Evolutionary conservation across 495 filamentous ascomycete genomes (phyloP), one percentile per base, ranked within the genome.

Genomic region (Rhypophila decipiens): DNA sequence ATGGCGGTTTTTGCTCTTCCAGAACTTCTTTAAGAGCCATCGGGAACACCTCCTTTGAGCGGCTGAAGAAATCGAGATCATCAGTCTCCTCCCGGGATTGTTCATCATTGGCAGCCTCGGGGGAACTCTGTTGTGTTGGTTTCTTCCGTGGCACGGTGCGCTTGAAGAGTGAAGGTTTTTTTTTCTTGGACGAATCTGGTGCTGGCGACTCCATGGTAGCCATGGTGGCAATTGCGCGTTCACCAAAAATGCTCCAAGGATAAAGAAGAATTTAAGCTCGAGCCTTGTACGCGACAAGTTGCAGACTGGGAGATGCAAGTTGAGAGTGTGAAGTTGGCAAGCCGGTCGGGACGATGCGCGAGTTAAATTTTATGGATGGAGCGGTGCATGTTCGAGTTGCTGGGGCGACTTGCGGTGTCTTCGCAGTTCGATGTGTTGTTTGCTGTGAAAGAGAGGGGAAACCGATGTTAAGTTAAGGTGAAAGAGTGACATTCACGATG

Each of bases 81-180:
- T 77, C 69, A 9, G 65, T 65, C 20, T 72, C 69, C 8, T 55
- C 46, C 1, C 56, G 50, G 17, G 34, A 3, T 10, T 48, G 34
- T 11, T 27, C 23, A 0, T 22, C 15, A 11, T 17, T 37, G 24
- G 35, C 21, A 31, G 15, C 11, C 24, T 46, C 33, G 2, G 60
- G 24, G 7, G 29, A 18, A 9, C 17, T 52, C 1, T 66, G 27
- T 31, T 31, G 51, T 3, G 63, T 33, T 20, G 49, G 12, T 18
- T 17, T 39, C 18, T 46, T 47, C n/a, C 58, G 64, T 33, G 75
- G 70, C 64, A 73, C 83, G 1, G 76, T 72, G 22, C 83, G 80
- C 59, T 80, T 83, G 27, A 82, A 88, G 60, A 88, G 88, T 24
- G 88, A 73, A 1, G 74, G 72, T 43, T 71, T 74, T 70, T 83